Base-by-base conservation (phyloP, 2,329 filamentous ascomycete genomes). In the Rhexocercosporidium sp. region DNA sequence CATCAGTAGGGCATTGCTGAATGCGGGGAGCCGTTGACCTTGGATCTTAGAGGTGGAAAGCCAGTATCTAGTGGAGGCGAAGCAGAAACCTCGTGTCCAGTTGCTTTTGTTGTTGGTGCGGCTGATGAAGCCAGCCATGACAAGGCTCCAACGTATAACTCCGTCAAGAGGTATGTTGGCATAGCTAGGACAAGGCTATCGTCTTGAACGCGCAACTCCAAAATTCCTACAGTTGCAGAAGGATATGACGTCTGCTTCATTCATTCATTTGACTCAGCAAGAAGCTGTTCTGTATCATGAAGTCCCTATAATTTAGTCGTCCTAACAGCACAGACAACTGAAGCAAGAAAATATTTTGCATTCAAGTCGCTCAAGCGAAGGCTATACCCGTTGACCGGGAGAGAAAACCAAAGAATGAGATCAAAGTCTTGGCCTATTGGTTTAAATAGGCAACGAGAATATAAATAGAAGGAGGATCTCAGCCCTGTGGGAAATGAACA, bases 401-500 rank as follows among this genome's bases (percentile, higher is more conserved):
- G 34, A 37, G 3, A 25, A n/a, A n/a, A 31, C 49, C 25, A 53
- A 9, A 31, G 8, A 14, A 20, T 18, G 18, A 29, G 53, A 56
- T 56, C n/a, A 14, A 22, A 14, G 3, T 37, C 53, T 56, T 56
- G 29, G 53, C 53, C 9, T n/a, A 20, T 37, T 31, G 1, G 18
- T 20, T 18, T 37, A 7, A 8, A 31, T 8, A 37, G 53, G 53
- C 53, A 56, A 3, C 3, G 6, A 14, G 29, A 37, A 12, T 56
- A 56, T 56, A 56, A 56, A 56, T 53, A 56, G 53, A 6, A 56
- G 29, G 7, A 37, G 53, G 31, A 37, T 37, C 22, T 56, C 31
- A 37, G 29, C 31, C 53, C 53, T 56, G 31, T 56, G 29, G 53
- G 53, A 37, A 20, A 56, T 20, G 20, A 37, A n/a, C 53, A 22